These are phyloP conservation scores for Ceratobasidium sp. DNA, from an alignment of 1,284 basidiomycete genomes.

Conservation along the genomic window DNA sequence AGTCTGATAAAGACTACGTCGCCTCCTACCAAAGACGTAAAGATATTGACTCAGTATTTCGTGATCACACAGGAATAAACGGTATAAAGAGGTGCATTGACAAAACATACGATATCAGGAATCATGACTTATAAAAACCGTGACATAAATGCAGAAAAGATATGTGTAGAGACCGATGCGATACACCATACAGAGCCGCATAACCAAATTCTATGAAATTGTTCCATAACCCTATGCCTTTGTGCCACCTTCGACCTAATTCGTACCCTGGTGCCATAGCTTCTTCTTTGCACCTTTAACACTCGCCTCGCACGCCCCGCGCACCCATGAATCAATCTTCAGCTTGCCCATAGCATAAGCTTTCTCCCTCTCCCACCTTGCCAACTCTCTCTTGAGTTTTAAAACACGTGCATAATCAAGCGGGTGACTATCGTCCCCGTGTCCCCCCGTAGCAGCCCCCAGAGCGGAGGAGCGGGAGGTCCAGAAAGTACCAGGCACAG, in stretches of 20 bases:
- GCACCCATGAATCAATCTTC: constrained; percentile 33
- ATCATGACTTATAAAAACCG: neutral
- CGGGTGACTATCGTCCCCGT: constrained; percentile 59
- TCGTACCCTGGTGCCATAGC: neutral
- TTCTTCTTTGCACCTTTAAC: constrained; percentile 7
- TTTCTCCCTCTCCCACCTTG: constrained; percentile 67
- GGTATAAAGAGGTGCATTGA: constrained; percentile 1
- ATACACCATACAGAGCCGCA: constrained; percentile 4
- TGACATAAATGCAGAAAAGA: neutral
- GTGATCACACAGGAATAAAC: neutral
- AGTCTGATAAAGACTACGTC: too few relatives aligned
- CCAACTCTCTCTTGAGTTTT: constrained; percentile 67
- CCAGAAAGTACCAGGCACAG: constrained; percentile 26
- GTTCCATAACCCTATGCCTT: constrained; percentile 3
- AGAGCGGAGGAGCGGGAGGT: constrained; percentile 18
- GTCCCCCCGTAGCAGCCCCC: neutral
- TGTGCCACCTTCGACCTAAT: neutral
- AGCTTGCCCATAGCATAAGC: constrained; percentile 41
- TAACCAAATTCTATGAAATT: neutral
- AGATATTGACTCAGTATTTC: too few relatives aligned
- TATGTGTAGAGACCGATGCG: neutral
- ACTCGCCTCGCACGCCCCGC: constrained; percentile 32
- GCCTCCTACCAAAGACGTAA: too few relatives aligned
- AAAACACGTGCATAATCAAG: constrained; percentile 65
- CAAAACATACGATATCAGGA: neutral